Conservation (phyloP, 306 rosid species). For the Fragaria ananassa region DNA sequence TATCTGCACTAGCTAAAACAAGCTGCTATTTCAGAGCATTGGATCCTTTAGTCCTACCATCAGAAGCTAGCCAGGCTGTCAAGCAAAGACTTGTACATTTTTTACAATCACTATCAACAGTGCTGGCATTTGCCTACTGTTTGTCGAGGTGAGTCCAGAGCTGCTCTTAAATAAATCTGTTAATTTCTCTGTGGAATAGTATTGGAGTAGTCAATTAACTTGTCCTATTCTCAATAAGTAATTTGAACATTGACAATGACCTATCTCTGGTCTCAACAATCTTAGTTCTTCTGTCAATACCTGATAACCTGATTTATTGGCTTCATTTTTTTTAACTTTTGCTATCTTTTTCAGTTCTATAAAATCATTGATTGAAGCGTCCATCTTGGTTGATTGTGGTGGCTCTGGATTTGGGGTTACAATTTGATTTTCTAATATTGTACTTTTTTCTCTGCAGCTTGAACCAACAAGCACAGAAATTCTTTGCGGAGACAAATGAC, state of each 20-base stretch:
- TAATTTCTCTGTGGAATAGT: neutral
- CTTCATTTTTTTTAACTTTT: neutral
- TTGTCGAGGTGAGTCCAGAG: constrained; percentile 62
- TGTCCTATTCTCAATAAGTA: neutral
- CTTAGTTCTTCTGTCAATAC: neutral
- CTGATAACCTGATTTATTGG: neutral
- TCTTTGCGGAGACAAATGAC: constrained; percentile 68
- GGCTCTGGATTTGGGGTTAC: constrained; percentile 18
- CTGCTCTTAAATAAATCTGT: neutral
- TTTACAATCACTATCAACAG: constrained; percentile 76
- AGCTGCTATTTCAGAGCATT: constrained; percentile 67
- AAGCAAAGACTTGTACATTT: constrained; percentile 81
- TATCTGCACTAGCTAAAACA: constrained; percentile 22
- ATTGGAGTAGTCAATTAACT: neutral
- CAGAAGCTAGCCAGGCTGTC: constrained; percentile 77
- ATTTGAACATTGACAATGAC: constrained; percentile 1
- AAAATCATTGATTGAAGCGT: neutral
- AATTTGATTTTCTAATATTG: constrained; percentile 26
- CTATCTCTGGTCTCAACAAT: neutral
- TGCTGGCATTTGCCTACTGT: constrained; percentile 84
- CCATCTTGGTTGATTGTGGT: constrained; percentile 15
- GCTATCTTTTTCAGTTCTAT: neutral
- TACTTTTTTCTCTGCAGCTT: constrained; percentile 61
- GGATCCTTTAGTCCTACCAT: constrained; percentile 74
- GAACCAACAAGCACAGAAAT: constrained; percentile 85